phyloP scores from a whole-genome alignment of 768 basidiomycete genomes.

The Tylopilus sp. region DNA sequence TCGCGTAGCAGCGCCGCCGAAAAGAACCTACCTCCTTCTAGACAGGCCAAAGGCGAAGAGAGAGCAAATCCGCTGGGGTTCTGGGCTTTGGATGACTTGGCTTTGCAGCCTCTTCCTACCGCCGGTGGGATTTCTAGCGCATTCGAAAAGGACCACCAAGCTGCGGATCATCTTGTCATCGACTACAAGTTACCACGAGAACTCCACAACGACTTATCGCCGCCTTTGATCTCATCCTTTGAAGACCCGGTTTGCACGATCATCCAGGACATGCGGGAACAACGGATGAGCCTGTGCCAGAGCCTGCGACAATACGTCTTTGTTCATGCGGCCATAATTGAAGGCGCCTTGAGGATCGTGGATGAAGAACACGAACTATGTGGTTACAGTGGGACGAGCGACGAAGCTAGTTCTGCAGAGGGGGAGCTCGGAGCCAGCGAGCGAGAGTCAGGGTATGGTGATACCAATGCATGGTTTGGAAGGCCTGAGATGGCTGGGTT shows the following conservation, averaged over 20 bases:
- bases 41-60: slow-evolving; percentile 1
- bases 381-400: slow-evolving; percentile 21
- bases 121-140: neutral
- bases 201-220: slow-evolving; percentile 52
- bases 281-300: slow-evolving; percentile 96
- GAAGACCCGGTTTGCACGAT: slow-evolving; percentile 78
- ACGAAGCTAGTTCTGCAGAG: slow-evolving; percentile 19
- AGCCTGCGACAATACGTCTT: slow-evolving; percentile 93
- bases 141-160: slow-evolving; percentile 9
- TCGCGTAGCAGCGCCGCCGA: neutral
- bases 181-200: slow-evolving; percentile 64
- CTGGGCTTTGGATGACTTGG: neutral
- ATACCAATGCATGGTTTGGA: slow-evolving; percentile 7
- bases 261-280: slow-evolving; percentile 91
- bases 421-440: slow-evolving; percentile 6
- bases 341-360: slow-evolving; percentile 72
- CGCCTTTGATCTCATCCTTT: slow-evolving; percentile 58
- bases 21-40: neutral
- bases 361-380: slow-evolving; percentile 61
- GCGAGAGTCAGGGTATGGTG: slow-evolving; percentile 17
- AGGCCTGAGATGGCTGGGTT: neutral
- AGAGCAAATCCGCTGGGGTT: neutral
- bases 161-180: slow-evolving; percentile 26
- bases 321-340: slow-evolving; percentile 81
- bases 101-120: neutral